Conservation (phyloP, 371 early-diverging fungal species). For the Dichotomocladium elegans region DNA sequence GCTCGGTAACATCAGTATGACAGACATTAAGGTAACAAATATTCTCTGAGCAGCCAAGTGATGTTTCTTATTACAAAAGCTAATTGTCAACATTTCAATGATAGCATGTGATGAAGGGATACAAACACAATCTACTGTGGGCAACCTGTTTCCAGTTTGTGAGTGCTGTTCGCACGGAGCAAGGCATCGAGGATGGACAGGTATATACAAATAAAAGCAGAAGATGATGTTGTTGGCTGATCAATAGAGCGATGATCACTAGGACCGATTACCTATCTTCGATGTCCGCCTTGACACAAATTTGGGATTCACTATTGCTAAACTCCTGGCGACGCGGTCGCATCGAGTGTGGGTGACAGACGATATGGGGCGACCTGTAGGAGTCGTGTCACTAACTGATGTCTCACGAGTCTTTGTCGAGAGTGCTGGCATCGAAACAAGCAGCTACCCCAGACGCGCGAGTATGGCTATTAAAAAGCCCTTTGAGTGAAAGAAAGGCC, state of each 20-base stretch:
- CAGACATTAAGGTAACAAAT: conserved; percentile 66
- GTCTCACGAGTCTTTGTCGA: conserved; percentile 53
- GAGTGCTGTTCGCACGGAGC: conserved; percentile 37
- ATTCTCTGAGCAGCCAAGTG: no score
- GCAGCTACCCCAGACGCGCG: conserved; percentile 1
- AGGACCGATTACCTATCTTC: conserved; percentile 78
- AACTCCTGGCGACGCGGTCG: conserved; percentile 74
- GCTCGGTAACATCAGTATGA: conserved; percentile 67
- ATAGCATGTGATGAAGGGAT: conserved; percentile 45
- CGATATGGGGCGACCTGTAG: conserved; percentile 45
- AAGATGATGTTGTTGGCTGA: neutral
- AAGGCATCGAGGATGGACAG: conserved; percentile 52
- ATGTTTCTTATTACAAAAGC: no score
- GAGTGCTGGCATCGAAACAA: conserved; percentile 1
- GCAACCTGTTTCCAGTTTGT: conserved; percentile 53
- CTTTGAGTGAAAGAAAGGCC: neutral
- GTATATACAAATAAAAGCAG: conserved; percentile 11
- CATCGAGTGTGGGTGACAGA: conserved; percentile 84
- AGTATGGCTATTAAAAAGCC: neutral
- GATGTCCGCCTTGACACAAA: conserved; percentile 68
- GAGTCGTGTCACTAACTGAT: conserved; percentile 76
- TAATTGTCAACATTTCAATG: neutral
- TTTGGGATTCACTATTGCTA: conserved; percentile 67
- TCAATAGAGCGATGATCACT: conserved; percentile 14
- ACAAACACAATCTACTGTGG: conserved; percentile 45